phyloP scores from a whole-genome alignment of 2,329 filamentous ascomycete genomes.

The Fonsecaea nubica region DNA sequence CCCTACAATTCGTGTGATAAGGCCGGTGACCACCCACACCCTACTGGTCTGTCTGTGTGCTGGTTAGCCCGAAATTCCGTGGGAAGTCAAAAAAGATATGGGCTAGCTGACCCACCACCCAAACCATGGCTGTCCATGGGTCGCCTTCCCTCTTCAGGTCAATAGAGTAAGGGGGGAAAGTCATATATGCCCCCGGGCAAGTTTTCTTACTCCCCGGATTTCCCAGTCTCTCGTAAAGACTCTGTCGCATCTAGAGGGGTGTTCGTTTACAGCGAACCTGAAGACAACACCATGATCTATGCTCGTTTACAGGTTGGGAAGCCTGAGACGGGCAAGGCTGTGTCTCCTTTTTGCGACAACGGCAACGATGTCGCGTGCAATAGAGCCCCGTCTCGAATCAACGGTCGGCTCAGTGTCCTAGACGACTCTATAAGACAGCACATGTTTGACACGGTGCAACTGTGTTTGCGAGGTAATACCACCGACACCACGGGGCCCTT shows the following conservation, averaged over 20 bases:
- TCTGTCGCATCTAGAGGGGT: neutral
- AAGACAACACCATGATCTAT: conserved; percentile 27
- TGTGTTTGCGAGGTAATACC: conserved; percentile 29
- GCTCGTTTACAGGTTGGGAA: conserved; percentile 23
- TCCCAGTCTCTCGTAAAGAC: neutral
- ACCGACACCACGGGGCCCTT: neutral
- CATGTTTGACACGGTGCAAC: conserved; percentile 32
- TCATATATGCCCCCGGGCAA: conserved; percentile 13
- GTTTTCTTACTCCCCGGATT: neutral
- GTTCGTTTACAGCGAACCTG: neutral
- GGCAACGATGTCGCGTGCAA: neutral
- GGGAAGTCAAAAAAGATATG: conserved; percentile 9
- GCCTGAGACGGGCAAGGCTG: conserved; percentile 22
- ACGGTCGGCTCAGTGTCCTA: conserved; percentile 30
- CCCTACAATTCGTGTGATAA: conserved; percentile 7
- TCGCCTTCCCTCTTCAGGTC: conserved; percentile 12
- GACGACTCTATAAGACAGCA: conserved; percentile 23
- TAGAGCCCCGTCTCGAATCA: conserved; percentile 17
- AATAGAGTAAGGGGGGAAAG: neutral
- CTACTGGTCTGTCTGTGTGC: neutral
- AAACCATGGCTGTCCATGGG: neutral
- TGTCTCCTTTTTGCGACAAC: conserved; percentile 11
- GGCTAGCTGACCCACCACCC: conserved; percentile 2
- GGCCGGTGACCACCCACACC: neutral
- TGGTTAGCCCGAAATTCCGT: conserved; percentile 1